These are phyloP conservation scores for Letharia lupina DNA, from an alignment of 495 filamentous ascomycete species.

Conservation along the genomic window DNA sequence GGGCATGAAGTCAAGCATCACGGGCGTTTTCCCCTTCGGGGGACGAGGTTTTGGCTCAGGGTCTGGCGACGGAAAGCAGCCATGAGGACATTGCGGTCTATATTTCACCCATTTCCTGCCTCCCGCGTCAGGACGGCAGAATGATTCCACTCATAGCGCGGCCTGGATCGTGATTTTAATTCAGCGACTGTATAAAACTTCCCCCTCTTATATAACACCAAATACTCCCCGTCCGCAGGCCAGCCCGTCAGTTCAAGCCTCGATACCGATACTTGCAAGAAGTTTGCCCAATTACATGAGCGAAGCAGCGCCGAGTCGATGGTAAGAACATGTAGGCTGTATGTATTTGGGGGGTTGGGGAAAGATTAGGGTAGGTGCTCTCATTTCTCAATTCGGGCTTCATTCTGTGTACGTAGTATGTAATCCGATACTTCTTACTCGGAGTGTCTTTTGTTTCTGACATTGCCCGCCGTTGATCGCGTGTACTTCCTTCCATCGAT, in stretches of 20 bases:
- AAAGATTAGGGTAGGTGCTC: too few species aligned
- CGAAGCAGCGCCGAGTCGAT: too few species aligned
- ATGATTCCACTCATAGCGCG: conserved; percentile 22
- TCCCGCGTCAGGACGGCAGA: conserved; percentile 6
- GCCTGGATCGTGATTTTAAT: background rate
- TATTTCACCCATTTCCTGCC: background rate
- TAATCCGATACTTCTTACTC: background rate
- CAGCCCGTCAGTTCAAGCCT: too few species aligned
- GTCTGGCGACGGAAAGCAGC: conserved; percentile 30
- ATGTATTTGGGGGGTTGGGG: too few species aligned
- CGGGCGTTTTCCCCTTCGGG: conserved; percentile 43
- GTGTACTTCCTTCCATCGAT: background rate
- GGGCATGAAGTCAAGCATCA: conserved; percentile 63
- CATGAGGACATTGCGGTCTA: background rate
- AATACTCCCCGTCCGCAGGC: background rate
- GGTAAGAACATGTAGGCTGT: too few species aligned
- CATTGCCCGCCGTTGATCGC: background rate
- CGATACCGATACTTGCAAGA: too few species aligned
- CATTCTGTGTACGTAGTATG: too few species aligned
- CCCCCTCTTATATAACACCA: background rate
- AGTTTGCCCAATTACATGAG: too few species aligned
- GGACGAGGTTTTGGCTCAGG: conserved; percentile 21
- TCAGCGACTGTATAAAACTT: background rate
- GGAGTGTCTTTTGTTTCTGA: background rate
- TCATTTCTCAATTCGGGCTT: too few species aligned